phyloP scores from a whole-genome alignment of 306 rosid species.

The Lathyrus sativus region DNA sequence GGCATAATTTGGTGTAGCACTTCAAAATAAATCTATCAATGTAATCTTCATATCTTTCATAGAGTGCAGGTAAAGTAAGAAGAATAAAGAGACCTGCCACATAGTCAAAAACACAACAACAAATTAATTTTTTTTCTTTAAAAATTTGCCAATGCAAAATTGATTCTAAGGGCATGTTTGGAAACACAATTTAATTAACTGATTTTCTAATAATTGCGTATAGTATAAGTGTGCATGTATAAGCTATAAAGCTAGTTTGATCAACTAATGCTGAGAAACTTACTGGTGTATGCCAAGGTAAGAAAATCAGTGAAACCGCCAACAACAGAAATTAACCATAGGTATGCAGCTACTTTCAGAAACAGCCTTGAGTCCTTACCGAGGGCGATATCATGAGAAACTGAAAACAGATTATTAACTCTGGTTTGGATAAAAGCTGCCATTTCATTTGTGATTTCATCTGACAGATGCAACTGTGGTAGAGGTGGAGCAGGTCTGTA shows the following conservation, averaged over 20 bases:
- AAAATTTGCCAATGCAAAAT: too few species aligned
- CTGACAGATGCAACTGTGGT: slow-evolving; percentile 76
- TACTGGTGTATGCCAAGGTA: slow-evolving; percentile 76
- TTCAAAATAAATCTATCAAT: slow-evolving; percentile 59
- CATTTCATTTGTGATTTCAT: slow-evolving; percentile 74
- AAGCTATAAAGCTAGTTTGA: slow-evolving; percentile 15
- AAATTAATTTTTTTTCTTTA: slow-evolving; percentile 10
- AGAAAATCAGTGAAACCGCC: slow-evolving; percentile 86
- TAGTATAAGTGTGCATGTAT: background rate
- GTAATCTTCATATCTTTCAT: slow-evolving; percentile 75
- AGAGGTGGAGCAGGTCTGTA: slow-evolving; percentile 95
- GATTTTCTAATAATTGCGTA: too few species aligned
- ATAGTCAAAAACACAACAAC: slow-evolving; percentile 35
- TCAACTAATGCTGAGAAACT: slow-evolving; percentile 40
- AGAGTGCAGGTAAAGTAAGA: slow-evolving; percentile 81
- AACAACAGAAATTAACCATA: slow-evolving; percentile 62
- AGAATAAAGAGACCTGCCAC: slow-evolving; percentile 72
- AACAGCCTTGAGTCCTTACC: slow-evolving; percentile 79
- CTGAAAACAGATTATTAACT: slow-evolving; percentile 66
- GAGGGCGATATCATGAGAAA: slow-evolving; percentile 72
- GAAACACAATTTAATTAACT: too few species aligned
- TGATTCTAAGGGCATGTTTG: too few species aligned
- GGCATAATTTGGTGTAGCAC: slow-evolving; percentile 58
- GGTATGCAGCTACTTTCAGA: slow-evolving; percentile 80
- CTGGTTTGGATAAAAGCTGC: slow-evolving; percentile 55